Base-by-base conservation (phyloP, 768 basidiomycete species). In the Lactifluus echinatus region DNA sequence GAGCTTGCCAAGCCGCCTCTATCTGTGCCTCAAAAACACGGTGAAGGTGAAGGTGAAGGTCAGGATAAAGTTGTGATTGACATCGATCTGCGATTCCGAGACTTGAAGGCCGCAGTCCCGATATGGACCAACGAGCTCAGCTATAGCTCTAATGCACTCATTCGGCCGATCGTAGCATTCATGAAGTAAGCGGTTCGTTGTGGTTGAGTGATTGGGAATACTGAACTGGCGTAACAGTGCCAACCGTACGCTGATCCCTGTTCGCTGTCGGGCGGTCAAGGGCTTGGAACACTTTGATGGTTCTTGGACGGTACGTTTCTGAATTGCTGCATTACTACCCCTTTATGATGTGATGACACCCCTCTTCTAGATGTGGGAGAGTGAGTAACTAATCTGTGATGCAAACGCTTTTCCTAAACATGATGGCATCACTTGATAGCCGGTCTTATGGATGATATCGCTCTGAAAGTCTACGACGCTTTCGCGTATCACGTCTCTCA, bases 101-200 rank as follows among this genome's bases (percentile, higher is more conserved):
- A 99, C 71, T 67, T 99, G 67, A 97, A 97, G 72, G 94, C 96
- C 39, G 87, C 83, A 23, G 90, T 99, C 12, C 96, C 96, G 1
- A 79, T 95, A 50, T 97, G 94, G 73, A 84, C 92, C 31, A 78
- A 77, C 44, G 90, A 96, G 66, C 69, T 99, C 56, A 89, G 89
- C 43, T 91, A 95, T 66, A 86, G 90, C 60, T 96, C 95, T 66
- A 89, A 85, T 66, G 96, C 96, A 21, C 74, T 98, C 24, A 87
- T 96, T 46, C 71, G 96, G 64, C 94, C 96, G 3, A 97, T 99
- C 61, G 96, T 98, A 15, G 95, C 93, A 1, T 99, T 99, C 68
- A 94, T 97, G 84, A 96, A 96, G 93, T 94, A 19, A 28, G 54
- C 15, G 65, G 58, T 34, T 6, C 36, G 15, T 34, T 8, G 4